Conservation (phyloP, 129 eudicot species). For the Smallanthus sonchifolius region DNA sequence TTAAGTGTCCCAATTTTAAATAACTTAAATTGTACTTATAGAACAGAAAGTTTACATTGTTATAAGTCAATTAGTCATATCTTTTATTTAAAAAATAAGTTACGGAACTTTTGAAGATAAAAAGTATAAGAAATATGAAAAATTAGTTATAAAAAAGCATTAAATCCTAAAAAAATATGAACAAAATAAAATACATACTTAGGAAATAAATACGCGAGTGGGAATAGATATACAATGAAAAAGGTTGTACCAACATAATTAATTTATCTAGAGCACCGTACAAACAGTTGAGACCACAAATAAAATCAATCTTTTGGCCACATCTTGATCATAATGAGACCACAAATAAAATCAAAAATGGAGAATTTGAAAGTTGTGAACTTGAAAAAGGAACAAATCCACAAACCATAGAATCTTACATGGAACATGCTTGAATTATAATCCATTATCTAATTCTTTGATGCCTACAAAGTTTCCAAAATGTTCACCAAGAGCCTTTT, state of each 20-base stretch:
- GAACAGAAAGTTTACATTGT: no score
- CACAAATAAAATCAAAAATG: neutral
- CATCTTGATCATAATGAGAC: conserved; percentile 12
- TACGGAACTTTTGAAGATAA: no score
- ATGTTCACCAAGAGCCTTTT: neutral
- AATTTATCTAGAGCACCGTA: neutral
- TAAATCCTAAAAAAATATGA: no score
- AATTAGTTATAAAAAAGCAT: no score
- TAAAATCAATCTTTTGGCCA: neutral
- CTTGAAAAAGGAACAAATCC: neutral
- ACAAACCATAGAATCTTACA: neutral
- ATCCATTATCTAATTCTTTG: neutral
- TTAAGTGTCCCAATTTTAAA: no score
- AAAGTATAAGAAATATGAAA: no score
- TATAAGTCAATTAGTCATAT: no score
- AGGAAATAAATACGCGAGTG: no score
- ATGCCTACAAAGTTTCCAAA: neutral
- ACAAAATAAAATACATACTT: no score
- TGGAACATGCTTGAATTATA: neutral
- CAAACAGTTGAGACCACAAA: neutral
- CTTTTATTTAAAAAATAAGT: no score
- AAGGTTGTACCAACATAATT: neutral
- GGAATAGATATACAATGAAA: no score
- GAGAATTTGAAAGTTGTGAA: neutral
- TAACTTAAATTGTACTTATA: no score